These are phyloP conservation scores for Phascolomyces articulosus DNA, from an alignment of 371 early-diverging fungal species.

Conservation along the genomic window DNA sequence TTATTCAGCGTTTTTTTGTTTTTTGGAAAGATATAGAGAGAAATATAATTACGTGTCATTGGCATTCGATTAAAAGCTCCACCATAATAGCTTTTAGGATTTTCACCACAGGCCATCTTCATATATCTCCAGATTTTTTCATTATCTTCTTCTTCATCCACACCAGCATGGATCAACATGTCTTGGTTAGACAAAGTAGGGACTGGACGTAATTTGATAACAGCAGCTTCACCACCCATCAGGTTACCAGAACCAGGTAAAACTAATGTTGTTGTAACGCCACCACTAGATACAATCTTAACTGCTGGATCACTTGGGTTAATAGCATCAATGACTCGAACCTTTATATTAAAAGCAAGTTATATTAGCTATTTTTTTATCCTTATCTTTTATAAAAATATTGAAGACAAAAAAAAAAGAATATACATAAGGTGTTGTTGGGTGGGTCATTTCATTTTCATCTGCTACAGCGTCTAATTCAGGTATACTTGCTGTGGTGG, in stretches of 20 bases:
- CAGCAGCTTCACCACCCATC: constrained; percentile 84
- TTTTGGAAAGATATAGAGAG: too few species aligned
- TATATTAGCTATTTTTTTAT: too few species aligned
- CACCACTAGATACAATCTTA: constrained; percentile 74
- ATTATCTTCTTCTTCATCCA: constrained; percentile 39
- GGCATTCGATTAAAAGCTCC: constrained; percentile 31
- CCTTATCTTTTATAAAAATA: too few species aligned
- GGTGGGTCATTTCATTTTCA: constrained; percentile 73
- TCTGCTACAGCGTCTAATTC: constrained; percentile 56
- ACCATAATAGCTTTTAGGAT: constrained; percentile 67
- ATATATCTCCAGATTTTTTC: constrained; percentile 73
- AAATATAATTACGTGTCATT: constrained; percentile 38
- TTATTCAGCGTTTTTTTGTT: too few species aligned
- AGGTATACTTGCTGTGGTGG: constrained; percentile 67
- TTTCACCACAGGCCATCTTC: constrained; percentile 92
- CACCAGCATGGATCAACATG: constrained; percentile 66
- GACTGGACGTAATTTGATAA: constrained; percentile 66
- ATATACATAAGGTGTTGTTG: constrained; percentile 61
- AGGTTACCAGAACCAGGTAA: constrained; percentile 81
- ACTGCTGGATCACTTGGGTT: constrained; percentile 72
- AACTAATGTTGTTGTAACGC: constrained; percentile 77
- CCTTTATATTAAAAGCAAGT: constrained; percentile 16
- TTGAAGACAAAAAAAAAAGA: not conserved
- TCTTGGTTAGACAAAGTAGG: constrained; percentile 64
- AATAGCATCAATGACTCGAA: constrained; percentile 64